Conservation (phyloP, 2,329 filamentous ascomycete genomes). For the Penicillium crustosum region DNA sequence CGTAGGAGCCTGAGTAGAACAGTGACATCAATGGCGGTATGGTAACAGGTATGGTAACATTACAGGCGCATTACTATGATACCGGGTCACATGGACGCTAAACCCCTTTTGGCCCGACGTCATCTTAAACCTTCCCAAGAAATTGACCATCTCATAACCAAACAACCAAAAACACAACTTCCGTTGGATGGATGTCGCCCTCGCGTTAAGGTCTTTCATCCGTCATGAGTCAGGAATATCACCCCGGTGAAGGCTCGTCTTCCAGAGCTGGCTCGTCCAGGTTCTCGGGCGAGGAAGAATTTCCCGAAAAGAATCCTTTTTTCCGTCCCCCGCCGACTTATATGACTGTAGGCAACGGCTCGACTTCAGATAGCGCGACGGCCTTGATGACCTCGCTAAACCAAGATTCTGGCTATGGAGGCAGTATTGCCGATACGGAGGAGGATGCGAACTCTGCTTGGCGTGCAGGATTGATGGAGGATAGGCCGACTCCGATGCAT, state of each 20-base stretch:
- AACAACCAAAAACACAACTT: conserved; percentile 8
- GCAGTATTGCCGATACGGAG: conserved; percentile 64
- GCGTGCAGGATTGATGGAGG: conserved; percentile 57
- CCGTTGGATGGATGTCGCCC: conserved; percentile 18
- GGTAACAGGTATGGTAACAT: background rate
- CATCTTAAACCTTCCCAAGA: conserved; percentile 22
- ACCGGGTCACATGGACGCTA: conserved; percentile 30
- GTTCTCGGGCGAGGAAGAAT: conserved; percentile 28
- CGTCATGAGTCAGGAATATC: conserved; percentile 48
- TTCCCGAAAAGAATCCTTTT: conserved; percentile 28
- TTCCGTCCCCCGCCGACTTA: conserved; percentile 59
- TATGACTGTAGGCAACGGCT: conserved; percentile 84
- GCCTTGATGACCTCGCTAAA: conserved; percentile 79
- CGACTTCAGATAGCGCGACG: conserved; percentile 76
- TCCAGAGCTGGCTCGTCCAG: conserved; percentile 42
- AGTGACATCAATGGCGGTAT: conserved; percentile 31
- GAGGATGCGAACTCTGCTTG: conserved; percentile 49
- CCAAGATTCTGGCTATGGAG: conserved; percentile 87
- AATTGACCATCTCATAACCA: conserved; percentile 22
- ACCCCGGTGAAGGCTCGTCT: conserved; percentile 32
- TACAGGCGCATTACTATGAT: conserved; percentile 17
- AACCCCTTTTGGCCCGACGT: conserved; percentile 25
- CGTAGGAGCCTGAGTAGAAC: conserved; percentile 8
- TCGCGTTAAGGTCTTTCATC: conserved; percentile 9
- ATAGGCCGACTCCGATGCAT: conserved; percentile 58